Conservation (phyloP, 2,329 filamentous ascomycete species). For the Septoria linicola region DNA sequence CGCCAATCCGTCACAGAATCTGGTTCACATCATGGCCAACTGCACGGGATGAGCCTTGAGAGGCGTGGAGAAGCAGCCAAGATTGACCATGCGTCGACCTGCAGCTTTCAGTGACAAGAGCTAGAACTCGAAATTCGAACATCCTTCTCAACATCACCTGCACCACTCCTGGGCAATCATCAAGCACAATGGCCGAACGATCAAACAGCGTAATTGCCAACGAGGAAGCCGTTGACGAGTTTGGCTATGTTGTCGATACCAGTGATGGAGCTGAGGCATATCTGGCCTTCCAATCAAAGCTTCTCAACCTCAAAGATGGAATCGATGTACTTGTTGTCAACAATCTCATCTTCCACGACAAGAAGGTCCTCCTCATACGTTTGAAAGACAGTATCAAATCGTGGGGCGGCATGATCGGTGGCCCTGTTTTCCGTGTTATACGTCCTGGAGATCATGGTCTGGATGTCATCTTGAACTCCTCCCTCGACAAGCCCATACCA, state of each 20-base stretch:
- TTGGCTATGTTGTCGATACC: conserved; percentile 13
- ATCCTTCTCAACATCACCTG: neutral
- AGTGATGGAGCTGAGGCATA: conserved; percentile 18
- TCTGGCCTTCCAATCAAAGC: conserved; percentile 13
- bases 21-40: too few species aligned
- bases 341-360: conserved; percentile 23
- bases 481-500: conserved; percentile 15
- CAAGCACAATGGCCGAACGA: neutral
- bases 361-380: conserved; percentile 18
- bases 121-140: too few species aligned
- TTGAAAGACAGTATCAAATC: conserved; percentile 15
- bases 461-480: conserved; percentile 14
- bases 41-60: too few species aligned
- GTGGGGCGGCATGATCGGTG: conserved; percentile 16
- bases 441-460: conserved; percentile 16
- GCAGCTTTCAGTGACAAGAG: too few species aligned
- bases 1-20: too few species aligned
- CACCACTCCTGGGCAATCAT: neutral
- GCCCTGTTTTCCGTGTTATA: conserved; percentile 17
- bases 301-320: conserved; percentile 9
- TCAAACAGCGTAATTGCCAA: conserved; percentile 2
- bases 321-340: conserved; percentile 22
- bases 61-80: too few species aligned
- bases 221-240: conserved; percentile 5
- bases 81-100: too few species aligned